phyloP scores from a whole-genome alignment of 2,329 filamentous ascomycete species.

The Stagonosporopsis cucurbitacearum region DNA sequence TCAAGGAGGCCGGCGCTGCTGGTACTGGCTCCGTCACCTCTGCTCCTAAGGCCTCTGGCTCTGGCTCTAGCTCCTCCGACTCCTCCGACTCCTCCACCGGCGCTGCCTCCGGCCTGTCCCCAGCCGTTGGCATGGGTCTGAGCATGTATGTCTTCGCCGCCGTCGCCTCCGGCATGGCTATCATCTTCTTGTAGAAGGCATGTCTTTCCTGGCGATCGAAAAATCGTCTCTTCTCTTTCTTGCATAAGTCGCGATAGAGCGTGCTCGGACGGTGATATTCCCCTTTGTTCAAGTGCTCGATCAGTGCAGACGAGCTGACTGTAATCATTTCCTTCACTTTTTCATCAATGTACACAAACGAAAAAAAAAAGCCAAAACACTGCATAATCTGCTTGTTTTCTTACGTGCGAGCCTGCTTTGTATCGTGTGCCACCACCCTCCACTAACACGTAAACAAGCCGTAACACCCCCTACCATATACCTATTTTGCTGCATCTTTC shows the following conservation, averaged over 20 bases:
- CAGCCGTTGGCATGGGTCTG: conserved; percentile 56
- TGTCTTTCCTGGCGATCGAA: not conserved
- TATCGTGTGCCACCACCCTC: not conserved
- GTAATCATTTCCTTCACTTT: conserved; percentile 7
- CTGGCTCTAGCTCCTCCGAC: conserved; percentile 18
- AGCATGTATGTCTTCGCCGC: conserved; percentile 59
- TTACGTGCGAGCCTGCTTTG: not conserved
- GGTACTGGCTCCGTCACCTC: conserved; percentile 62
- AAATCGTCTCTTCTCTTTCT: not conserved
- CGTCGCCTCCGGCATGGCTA: conserved; percentile 59
- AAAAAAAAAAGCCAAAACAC: conserved; percentile 14
- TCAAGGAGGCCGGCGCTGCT: conserved; percentile 68
- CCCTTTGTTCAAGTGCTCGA: conserved; percentile 15
- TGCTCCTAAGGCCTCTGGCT: conserved; percentile 29
- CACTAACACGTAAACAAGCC: too few relatives aligned
- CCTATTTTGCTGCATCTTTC: too few relatives aligned
- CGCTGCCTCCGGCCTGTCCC: conserved; percentile 52
- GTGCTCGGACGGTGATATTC: conserved; percentile 10
- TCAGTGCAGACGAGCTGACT: conserved; percentile 1
- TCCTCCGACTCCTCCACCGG: conserved; percentile 25
- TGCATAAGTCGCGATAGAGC: conserved; percentile 16
- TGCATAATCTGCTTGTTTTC: not conserved
- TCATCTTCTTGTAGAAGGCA: conserved; percentile 59
- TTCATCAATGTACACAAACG: conserved; percentile 2
- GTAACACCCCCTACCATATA: too few relatives aligned